phyloP scores from a whole-genome alignment of 176 grass and related monocot genomes.

The Avena eriantha region DNA sequence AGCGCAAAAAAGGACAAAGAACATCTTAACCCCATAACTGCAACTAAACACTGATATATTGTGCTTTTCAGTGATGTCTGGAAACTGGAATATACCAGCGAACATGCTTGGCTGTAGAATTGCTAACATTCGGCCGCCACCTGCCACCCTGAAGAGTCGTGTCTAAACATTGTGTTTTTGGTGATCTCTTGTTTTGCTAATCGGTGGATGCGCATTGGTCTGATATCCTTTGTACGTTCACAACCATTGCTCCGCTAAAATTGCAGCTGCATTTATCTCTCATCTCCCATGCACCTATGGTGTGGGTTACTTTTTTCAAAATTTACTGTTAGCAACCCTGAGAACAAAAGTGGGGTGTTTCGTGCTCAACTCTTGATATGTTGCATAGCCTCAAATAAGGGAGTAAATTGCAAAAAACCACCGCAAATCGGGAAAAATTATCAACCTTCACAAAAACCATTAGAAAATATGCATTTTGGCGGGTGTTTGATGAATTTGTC shows the following conservation, averaged over 20 bases:
- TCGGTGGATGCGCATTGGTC: not conserved
- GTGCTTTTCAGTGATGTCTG: not conserved
- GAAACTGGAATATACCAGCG: slow-evolving; percentile 12
- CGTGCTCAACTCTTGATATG: not conserved
- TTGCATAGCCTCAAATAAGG: no score
- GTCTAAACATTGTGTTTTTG: not conserved
- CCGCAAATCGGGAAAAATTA: no score
- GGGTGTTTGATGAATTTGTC: no score
- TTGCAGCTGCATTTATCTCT: not conserved
- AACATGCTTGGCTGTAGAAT: not conserved
- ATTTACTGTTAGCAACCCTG: not conserved
- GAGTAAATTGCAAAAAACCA: no score
- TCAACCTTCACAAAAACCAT: no score
- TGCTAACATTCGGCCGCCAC: not conserved
- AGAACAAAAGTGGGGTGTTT: not conserved
- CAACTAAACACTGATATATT: not conserved
- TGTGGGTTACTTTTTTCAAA: not conserved
- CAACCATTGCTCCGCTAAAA: not conserved
- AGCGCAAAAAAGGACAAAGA: not conserved
- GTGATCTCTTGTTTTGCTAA: not conserved
- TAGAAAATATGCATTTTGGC: no score
- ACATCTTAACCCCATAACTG: not conserved
- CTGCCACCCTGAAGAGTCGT: not conserved
- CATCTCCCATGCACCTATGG: not conserved
- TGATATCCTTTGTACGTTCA: not conserved